phyloP scores from a whole-genome alignment of 2,329 filamentous ascomycete genomes.

The Hypoxylon sp. region DNA sequence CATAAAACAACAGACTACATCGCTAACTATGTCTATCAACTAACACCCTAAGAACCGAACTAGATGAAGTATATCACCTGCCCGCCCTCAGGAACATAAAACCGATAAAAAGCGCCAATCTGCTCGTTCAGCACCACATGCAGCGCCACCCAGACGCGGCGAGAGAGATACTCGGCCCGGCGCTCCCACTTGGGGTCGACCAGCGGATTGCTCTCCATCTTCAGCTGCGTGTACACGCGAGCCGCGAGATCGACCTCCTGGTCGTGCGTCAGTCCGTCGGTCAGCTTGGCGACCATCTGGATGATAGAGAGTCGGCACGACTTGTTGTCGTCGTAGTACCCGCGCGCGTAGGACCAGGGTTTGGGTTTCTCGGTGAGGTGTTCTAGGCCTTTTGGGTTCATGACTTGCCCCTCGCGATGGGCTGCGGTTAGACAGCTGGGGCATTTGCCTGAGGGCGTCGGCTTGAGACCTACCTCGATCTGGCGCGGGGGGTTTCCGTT shows the following conservation, averaged over 20 bases:
- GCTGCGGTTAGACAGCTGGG: constrained; percentile 2
- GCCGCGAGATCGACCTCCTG: constrained; percentile 14
- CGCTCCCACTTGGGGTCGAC: not conserved
- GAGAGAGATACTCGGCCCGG: too few relatives aligned
- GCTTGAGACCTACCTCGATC: not conserved
- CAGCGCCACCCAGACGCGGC: too few relatives aligned
- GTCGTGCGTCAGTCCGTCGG: constrained; percentile 7
- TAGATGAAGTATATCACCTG: too few relatives aligned
- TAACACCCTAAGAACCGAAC: too few relatives aligned
- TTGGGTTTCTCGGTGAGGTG: not conserved
- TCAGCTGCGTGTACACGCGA: constrained; percentile 29
- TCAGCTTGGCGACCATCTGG: constrained; percentile 6
- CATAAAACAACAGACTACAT: too few relatives aligned
- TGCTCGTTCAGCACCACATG: too few relatives aligned
- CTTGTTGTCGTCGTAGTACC: constrained; percentile 11
- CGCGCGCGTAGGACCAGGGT: not conserved
- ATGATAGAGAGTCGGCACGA: constrained; percentile 15
- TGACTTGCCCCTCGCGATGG: constrained; percentile 15
- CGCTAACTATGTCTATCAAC: too few relatives aligned
- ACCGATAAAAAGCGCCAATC: too few relatives aligned
- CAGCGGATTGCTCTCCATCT: constrained; percentile 23
- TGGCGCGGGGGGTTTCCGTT: not conserved
- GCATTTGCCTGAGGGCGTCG: constrained; percentile 22
- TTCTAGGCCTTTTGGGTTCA: not conserved
- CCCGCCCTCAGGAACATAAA: too few relatives aligned